Evolutionary conservation across 83 land plant genomes (phyloP), one percentile per base, ranked within the genome.

Genomic region (Larix sibirica): DNA sequence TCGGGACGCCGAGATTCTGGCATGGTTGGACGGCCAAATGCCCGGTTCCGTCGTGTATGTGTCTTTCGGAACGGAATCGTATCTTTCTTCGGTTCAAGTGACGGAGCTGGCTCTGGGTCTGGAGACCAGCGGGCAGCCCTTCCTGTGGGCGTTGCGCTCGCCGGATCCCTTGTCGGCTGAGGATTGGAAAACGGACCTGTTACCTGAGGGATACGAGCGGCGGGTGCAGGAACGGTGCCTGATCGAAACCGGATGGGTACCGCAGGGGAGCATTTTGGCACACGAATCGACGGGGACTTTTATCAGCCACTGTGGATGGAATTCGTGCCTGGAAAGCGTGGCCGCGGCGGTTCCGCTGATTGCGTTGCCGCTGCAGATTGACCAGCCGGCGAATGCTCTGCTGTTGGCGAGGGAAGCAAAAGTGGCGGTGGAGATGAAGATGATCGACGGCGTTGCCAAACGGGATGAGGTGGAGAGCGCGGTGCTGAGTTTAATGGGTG

Each of bases 21-120:
- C 50, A 36, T 91, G 93, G 93, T 62, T 91, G 63, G 86, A 91
- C 79, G 65, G 74, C 33, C 93, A 91, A 79, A 85, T 86, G 50
- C 3, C 4, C 4, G 84, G 86, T 17, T 91, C 93, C 0, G 93
- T 91, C 7, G 62, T 91, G 13, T 91, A 59, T 81, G 84, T 91
- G 20, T 87, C 84, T 4, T 91, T 91, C 70, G 91, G 91, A 20
- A 87, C 91, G 77, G 88, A 82, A 0, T 91, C 86, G 20, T 86
- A 85, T 3, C 79, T 90, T 4, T 62, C 90, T 31, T 16, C 17
- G 20, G 85, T 75, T 36, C 91, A 90, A 79, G 18, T 83, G 47
- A 31, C 18, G 4, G 91, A 90, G 85, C 64, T 90, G 62, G 91
- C 91, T 0, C 36, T 60, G 4, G 91, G 91, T 17, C 60, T 90